Evolutionary conservation across 352 stramenopile species (phyloP).

Genomic region (Pelagophyceae sp.): DNA sequence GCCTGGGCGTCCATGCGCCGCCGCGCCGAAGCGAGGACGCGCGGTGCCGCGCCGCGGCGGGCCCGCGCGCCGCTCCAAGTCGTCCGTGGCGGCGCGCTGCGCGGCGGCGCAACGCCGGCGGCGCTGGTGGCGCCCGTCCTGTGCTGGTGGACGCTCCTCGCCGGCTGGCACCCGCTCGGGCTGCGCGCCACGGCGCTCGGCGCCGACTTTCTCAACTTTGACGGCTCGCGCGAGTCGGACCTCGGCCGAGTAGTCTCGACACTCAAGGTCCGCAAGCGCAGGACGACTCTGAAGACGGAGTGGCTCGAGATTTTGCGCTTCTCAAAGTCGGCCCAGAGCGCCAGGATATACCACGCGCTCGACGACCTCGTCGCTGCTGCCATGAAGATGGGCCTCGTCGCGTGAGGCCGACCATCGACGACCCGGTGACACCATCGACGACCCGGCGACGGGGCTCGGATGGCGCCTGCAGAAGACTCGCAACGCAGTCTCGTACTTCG

Average conservation of each 20-base stretch:
- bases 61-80: no score
- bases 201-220: conserved; percentile 44
- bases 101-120: background rate
- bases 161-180: conserved; percentile 49
- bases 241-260: conserved; percentile 46
- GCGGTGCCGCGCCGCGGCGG: no score
- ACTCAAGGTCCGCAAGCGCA: conserved; percentile 40
- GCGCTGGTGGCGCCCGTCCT: background rate
- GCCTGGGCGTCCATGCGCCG: background rate
- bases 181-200: conserved; percentile 45
- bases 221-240: conserved; percentile 48
- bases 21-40: background rate
- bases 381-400: conserved; percentile 45
- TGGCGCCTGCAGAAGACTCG: no score
- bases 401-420: conserved; percentile 27
- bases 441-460: no score
- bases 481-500: no score
- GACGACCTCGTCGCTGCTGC: conserved; percentile 48
- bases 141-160: conserved; percentile 25
- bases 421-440: no score
- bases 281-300: conserved; percentile 37
- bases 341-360: conserved; percentile 47
- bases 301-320: conserved; percentile 51
- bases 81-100: no score
- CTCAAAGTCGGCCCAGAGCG: conserved; percentile 45